Conservation (phyloP, 306 rosid species). For the Vigna reflexopilosa region DNA sequence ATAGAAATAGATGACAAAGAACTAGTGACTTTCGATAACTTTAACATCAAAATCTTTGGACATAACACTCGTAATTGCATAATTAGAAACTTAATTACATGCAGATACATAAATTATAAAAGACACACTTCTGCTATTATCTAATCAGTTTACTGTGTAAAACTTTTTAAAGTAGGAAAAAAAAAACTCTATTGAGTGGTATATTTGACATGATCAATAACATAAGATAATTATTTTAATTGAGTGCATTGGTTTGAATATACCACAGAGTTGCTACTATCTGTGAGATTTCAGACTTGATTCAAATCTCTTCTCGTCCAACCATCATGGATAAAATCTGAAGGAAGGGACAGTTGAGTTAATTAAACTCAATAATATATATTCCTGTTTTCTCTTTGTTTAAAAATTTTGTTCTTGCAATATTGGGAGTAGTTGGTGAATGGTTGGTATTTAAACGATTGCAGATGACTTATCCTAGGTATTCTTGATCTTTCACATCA, state of each 20-base stretch:
- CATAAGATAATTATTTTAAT: not conserved
- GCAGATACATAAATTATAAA: not conserved
- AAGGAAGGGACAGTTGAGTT: constrained; percentile 22
- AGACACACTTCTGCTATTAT: not conserved
- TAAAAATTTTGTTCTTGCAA: not conserved
- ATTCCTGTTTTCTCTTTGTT: constrained; percentile 1
- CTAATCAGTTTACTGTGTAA: not conserved
- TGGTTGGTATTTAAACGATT: not conserved
- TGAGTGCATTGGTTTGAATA: not conserved
- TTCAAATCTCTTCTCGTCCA: constrained; percentile 23
- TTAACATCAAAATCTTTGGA: too few relatives aligned
- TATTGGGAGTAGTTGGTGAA: constrained; percentile 22
- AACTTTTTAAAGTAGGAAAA: not conserved
- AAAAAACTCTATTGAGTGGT: not conserved
- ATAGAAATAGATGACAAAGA: too few relatives aligned
- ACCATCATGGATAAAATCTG: constrained; percentile 2
- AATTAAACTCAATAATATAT: constrained; percentile 12
- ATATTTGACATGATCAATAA: not conserved
- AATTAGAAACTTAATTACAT: too few relatives aligned
- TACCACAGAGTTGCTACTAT: not conserved
- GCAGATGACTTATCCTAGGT: constrained; percentile 16
- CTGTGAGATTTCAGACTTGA: not conserved
- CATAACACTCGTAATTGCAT: too few relatives aligned
- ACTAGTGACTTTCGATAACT: too few relatives aligned
- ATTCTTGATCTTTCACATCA: constrained; percentile 34